Conservation (phyloP, 129 eudicot genomes). For the Pittosporum tobira region DNA sequence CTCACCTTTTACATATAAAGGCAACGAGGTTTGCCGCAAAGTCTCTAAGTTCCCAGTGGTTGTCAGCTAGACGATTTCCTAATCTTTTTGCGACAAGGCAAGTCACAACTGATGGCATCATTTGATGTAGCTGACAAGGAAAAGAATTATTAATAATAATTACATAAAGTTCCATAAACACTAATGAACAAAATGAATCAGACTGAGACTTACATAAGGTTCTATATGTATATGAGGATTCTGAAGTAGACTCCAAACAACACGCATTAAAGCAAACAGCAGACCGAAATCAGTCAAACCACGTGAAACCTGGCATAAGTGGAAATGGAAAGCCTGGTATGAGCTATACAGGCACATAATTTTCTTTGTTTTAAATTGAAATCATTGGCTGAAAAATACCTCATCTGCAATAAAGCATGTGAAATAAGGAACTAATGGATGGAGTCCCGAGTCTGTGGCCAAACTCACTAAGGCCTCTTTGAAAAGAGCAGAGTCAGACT, state of each 20-base stretch:
- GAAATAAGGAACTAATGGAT: slow-evolving; percentile 66
- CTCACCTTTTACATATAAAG: slow-evolving; percentile 53
- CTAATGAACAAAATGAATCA: slow-evolving; percentile 3
- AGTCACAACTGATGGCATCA: slow-evolving; percentile 64
- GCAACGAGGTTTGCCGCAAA: slow-evolving; percentile 58
- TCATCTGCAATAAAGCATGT: slow-evolving; percentile 64
- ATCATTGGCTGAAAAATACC: slow-evolving; percentile 26
- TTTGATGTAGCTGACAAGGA: slow-evolving; percentile 50
- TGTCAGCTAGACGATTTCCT: slow-evolving; percentile 53
- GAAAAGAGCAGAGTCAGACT: slow-evolving; percentile 47
- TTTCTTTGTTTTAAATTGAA: slow-evolving; percentile 2
- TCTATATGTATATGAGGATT: slow-evolving; percentile 63
- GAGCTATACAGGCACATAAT: not conserved
- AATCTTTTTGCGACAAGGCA: slow-evolving; percentile 56
- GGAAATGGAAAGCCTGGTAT: not conserved
- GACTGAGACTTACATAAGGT: slow-evolving; percentile 43
- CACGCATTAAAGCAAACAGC: slow-evolving; percentile 62
- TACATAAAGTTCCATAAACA: not conserved
- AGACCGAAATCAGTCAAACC: slow-evolving; percentile 44
- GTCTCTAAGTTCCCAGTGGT: slow-evolving; percentile 74
- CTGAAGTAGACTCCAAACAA: slow-evolving; percentile 60
- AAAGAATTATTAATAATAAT: slow-evolving; percentile 5
- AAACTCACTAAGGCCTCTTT: slow-evolving; percentile 62
- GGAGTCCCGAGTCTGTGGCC: slow-evolving; percentile 69
- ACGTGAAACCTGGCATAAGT: slow-evolving; percentile 44